A percentile compares a stretch with the other conserved stretches of the same genome.
phyloP scores from a whole-genome alignment of 441 rosid genomes.

The Biscutella auriculata region DNA sequence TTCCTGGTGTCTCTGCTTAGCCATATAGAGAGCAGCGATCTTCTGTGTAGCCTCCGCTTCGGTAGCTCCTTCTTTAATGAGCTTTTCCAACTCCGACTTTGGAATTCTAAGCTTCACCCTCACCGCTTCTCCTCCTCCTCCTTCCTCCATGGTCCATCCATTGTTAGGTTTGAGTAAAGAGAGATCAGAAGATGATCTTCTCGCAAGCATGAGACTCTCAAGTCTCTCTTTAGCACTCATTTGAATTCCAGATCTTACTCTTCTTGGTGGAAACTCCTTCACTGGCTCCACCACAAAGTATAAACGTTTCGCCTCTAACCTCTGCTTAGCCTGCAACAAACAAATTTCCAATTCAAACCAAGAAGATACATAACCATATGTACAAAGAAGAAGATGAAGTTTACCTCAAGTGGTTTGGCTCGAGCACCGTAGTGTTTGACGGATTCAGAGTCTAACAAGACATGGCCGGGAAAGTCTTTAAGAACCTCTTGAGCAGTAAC shows the following conservation, averaged over 20 bases:
- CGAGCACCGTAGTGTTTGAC: conserved; percentile 73
- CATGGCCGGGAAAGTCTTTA: conserved; percentile 60
- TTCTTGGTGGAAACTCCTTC: conserved; percentile 40
- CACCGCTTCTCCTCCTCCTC: conserved; percentile 8
- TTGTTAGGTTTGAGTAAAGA: conserved; percentile 29
- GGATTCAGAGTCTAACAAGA: conserved; percentile 64
- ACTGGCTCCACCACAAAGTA: conserved; percentile 67
- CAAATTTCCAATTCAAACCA: too few species aligned
- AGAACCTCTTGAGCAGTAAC: conserved; percentile 56
- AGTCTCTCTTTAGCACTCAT: conserved; percentile 83
- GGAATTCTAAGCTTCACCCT: conserved; percentile 62
- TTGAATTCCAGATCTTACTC: conserved; percentile 69
- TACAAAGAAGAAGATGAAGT: not conserved
- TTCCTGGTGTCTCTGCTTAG: not conserved
- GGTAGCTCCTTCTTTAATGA: conserved; percentile 52
- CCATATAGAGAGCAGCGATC: conserved; percentile 27
- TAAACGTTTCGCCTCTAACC: conserved; percentile 52
- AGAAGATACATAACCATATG: not conserved
- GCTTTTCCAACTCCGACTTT: conserved; percentile 49
- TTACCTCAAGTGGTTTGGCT: conserved; percentile 53
- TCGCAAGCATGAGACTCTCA: conserved; percentile 61
- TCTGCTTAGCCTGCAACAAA: conserved; percentile 25
- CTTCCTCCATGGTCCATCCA: conserved; percentile 5
- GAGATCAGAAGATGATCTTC: conserved; percentile 79
- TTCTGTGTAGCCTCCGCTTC: conserved; percentile 56